phyloP scores from a whole-genome alignment of 108 stramenopile species.

The Ochromonas danica region DNA sequence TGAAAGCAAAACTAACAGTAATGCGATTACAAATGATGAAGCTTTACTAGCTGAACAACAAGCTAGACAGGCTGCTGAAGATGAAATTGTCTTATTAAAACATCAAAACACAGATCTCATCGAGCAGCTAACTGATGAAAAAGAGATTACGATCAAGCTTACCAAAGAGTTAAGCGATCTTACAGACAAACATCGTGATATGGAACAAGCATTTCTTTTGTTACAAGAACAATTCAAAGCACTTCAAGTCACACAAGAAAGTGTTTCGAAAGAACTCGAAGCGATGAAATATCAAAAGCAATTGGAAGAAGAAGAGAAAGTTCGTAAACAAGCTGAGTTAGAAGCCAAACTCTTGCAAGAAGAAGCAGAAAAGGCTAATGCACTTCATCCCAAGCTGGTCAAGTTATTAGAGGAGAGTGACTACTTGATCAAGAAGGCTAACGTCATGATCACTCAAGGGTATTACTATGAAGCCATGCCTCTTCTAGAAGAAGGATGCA shows the following conservation, averaged over 20 bases:
- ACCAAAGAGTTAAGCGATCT: no score
- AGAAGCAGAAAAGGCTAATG: no score
- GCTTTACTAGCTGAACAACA: not conserved
- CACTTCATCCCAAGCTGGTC: no score
- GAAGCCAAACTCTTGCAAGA: not conserved
- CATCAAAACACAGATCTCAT: not conserved
- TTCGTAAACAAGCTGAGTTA: no score
- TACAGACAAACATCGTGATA: no score
- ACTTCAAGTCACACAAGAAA: no score
- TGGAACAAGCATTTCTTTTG: no score
- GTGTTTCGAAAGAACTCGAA: slow-evolving; percentile 4
- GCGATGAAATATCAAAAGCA: not conserved
- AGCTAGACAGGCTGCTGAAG: not conserved
- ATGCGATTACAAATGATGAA: no score
- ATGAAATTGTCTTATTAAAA: not conserved
- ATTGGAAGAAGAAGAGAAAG: not conserved
- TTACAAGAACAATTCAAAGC: no score
- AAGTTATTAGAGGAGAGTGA: no score
- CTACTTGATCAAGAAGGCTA: no score
- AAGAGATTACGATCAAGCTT: not conserved
- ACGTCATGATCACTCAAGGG: no score
- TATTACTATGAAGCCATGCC: not conserved
- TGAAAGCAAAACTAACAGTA: not conserved
- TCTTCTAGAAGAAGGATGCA: not conserved
- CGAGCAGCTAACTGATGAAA: not conserved